Conservation (phyloP, 441 rosid genomes). For the Caryocar brasiliense region DNA sequence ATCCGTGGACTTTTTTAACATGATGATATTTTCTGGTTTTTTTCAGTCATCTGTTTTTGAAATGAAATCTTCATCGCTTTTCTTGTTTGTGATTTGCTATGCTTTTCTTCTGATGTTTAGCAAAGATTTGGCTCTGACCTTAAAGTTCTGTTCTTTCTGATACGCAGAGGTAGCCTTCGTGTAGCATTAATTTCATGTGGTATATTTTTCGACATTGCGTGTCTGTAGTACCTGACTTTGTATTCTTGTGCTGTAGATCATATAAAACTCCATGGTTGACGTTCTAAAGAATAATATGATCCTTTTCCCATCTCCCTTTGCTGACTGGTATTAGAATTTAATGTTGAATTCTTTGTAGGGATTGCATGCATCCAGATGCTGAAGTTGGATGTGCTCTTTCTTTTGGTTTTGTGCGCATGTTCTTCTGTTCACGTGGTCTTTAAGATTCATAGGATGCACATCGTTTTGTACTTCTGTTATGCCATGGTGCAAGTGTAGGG, state of each 20-base stretch:
- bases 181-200: conserved; percentile 1
- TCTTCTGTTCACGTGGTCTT: conserved; percentile 9
- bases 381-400: conserved; percentile 8
- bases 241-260: background rate
- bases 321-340: conserved; percentile 8
- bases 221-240: too few relatives aligned
- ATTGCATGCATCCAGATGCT: conserved; percentile 7
- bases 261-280: conserved; percentile 7
- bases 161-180: conserved; percentile 21
- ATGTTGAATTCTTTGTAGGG: conserved; percentile 7
- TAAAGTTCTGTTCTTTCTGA: conserved; percentile 20
- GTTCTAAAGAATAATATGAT: background rate
- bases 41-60: background rate
- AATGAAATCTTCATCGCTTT: conserved; percentile 18
- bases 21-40: conserved; percentile 13
- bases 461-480: background rate
- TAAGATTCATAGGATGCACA: conserved; percentile 12
- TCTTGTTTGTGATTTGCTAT: conserved; percentile 10
- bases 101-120: conserved; percentile 2
- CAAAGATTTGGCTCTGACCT: conserved; percentile 4
- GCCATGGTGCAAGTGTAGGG: conserved; percentile 3
- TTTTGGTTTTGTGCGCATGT: conserved; percentile 18
- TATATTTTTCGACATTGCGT: too few relatives aligned
- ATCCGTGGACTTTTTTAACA: conserved; percentile 7
- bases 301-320: conserved; percentile 4